A percentile compares a stretch with the other conserved stretches of the same genome.
These are phyloP conservation scores for Tausonia pullulans DNA, from an alignment of 1,284 basidiomycete genomes.

Conservation along the genomic window DNA sequence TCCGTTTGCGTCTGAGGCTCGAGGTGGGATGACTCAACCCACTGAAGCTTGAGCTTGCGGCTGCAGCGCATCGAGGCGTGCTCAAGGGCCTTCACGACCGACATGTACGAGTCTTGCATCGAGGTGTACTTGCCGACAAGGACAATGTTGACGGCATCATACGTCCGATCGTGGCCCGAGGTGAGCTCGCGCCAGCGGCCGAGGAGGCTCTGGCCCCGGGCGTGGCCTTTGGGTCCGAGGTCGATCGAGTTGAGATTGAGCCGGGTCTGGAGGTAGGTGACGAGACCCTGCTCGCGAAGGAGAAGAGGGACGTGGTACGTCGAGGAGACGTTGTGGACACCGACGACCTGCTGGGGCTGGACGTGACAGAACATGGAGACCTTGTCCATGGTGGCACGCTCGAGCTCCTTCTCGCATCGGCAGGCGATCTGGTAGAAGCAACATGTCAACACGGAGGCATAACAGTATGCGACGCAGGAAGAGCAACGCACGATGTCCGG, in stretches of 20 bases:
- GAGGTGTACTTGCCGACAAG: slow-evolving; percentile 97
- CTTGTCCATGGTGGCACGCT: slow-evolving; percentile 79
- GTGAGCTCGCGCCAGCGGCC: slow-evolving; percentile 76
- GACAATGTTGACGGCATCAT: slow-evolving; percentile 80
- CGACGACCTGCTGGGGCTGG: slow-evolving; percentile 81
- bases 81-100: slow-evolving; percentile 91
- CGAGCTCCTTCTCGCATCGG: slow-evolving; percentile 56
- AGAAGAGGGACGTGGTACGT: slow-evolving; percentile 96
- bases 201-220: slow-evolving; percentile 55
- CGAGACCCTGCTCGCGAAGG: slow-evolving; percentile 81
- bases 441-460: background rate
- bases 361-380: slow-evolving; percentile 99
- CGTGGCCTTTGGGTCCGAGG: slow-evolving; percentile 46
- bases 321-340: slow-evolving; percentile 90
- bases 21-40: slow-evolving; percentile 90
- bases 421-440: slow-evolving; percentile 65
- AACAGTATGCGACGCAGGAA: background rate
- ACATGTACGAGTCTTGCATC: slow-evolving; percentile 97
- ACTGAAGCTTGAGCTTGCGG: slow-evolving; percentile 57
- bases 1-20: slow-evolving; percentile 66
- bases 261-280: slow-evolving; percentile 71
- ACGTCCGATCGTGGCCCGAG: slow-evolving; percentile 73
- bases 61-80: slow-evolving; percentile 90
- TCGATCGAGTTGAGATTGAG: slow-evolving; percentile 57
- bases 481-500: slow-evolving; percentile 71